Percentiles rank a stretch among this genome's conserved stretches.
Evolutionary conservation across 106 monocot species (phyloP).

Genomic region (Amphibolis antarctica): DNA sequence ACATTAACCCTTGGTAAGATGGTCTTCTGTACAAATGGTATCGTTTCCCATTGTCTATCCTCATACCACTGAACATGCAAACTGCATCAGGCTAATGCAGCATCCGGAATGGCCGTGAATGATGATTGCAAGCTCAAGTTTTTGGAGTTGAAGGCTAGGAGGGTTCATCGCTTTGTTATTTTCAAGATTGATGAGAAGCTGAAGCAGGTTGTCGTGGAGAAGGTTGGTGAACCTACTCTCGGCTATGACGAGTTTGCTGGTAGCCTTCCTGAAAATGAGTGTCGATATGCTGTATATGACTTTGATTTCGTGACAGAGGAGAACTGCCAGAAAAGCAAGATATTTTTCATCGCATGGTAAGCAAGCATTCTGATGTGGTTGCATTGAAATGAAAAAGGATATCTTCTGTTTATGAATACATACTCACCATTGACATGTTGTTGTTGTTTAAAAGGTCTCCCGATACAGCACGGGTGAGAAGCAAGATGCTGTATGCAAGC

Average conservation of each 20-base stretch:
- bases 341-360: conserved; percentile 22
- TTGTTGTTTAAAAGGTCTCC: conserved; percentile 12
- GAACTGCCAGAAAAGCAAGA: conserved; percentile 18
- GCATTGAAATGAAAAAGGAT: background rate
- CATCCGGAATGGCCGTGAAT: no score
- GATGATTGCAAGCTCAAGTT: conserved; percentile 26
- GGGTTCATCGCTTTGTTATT: conserved; percentile 16
- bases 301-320: conserved; percentile 16
- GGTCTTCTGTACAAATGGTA: no score
- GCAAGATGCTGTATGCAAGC: conserved; percentile 23
- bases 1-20: no score
- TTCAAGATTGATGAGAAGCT: conserved; percentile 25
- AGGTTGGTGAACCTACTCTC: conserved; percentile 17
- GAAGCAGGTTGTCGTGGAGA: conserved; percentile 21
- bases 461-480: conserved; percentile 17
- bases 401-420: background rate
- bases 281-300: conserved; percentile 20
- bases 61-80: no score
- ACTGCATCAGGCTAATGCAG: conserved; percentile 21
- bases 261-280: conserved; percentile 16
- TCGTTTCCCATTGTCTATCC: no score
- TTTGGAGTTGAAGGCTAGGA: conserved; percentile 19
- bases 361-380: background rate
- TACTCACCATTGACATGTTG: background rate
- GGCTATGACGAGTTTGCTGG: conserved; percentile 17